Evolutionary conservation across 495 filamentous ascomycete species (phyloP).

Genomic region (Lophium mytilinum): DNA sequence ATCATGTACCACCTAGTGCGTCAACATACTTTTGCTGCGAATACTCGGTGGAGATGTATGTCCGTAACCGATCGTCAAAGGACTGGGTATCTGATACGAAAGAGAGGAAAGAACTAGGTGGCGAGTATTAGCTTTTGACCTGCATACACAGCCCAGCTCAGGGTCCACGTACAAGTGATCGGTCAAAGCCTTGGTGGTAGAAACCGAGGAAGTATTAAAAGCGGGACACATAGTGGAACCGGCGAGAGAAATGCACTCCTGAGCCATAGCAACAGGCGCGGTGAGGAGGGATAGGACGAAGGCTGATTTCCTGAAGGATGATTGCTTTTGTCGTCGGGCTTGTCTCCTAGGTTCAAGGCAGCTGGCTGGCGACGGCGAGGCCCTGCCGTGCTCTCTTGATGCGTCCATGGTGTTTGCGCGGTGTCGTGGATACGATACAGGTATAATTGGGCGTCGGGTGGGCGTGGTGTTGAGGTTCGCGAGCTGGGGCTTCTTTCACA

Average conservation of each 20-base stretch:
- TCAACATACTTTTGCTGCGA: slow-evolving; percentile 63
- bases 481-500: too few relatives aligned
- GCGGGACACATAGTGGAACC: slow-evolving; percentile 76
- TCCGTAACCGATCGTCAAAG: slow-evolving; percentile 69
- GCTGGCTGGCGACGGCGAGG: background rate
- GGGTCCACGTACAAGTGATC: slow-evolving; percentile 63
- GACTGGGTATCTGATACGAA: slow-evolving; percentile 64
- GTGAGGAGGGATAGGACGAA: slow-evolving; percentile 19
- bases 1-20: background rate
- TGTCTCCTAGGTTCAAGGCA: slow-evolving; percentile 7
- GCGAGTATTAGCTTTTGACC: slow-evolving; percentile 13
- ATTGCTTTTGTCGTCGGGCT: slow-evolving; percentile 9
- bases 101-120: slow-evolving; percentile 71
- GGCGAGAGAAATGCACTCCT: slow-evolving; percentile 66
- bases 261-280: slow-evolving; percentile 28
- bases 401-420: background rate
- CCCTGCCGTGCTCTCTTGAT: background rate
- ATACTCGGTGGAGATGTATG: slow-evolving; percentile 68
- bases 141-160: slow-evolving; percentile 11
- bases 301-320: slow-evolving; percentile 2
- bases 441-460: too few relatives aligned
- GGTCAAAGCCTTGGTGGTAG: slow-evolving; percentile 56
- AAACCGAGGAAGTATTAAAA: slow-evolving; percentile 74
- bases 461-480: too few relatives aligned
- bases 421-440: too few relatives aligned